Evolutionary conservation across 2,329 filamentous ascomycete species (phyloP).

Genomic region (Aspergillus novoparasiticus): DNA sequence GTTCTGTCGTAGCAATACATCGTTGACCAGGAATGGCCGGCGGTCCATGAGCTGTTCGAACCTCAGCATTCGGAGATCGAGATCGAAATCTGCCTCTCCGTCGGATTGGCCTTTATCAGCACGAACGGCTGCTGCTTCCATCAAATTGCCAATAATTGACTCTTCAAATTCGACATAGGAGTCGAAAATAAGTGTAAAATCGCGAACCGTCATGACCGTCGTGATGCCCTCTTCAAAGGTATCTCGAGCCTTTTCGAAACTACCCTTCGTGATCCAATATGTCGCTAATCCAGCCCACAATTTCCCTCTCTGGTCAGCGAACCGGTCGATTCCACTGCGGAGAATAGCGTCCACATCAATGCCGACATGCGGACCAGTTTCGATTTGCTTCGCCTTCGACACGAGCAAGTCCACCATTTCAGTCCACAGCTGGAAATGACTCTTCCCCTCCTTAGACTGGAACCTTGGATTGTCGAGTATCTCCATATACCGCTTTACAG

Average conservation of each 20-base stretch:
- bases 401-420: slow-evolving; percentile 97
- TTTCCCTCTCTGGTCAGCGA: slow-evolving; percentile 91
- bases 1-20: slow-evolving; percentile 92
- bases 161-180: slow-evolving; percentile 97
- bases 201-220: slow-evolving; percentile 97
- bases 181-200: slow-evolving; percentile 96
- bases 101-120: slow-evolving; percentile 78
- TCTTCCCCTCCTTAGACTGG: slow-evolving; percentile 89
- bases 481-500: slow-evolving; percentile 86
- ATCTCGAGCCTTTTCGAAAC: slow-evolving; percentile 89
- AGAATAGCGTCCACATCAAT: slow-evolving; percentile 93
- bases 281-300: slow-evolving; percentile 93
- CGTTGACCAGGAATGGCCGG: slow-evolving; percentile 91
- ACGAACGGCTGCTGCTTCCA: slow-evolving; percentile 80
- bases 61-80: slow-evolving; percentile 95
- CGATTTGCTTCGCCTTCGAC: slow-evolving; percentile 82
- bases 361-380: slow-evolving; percentile 76
- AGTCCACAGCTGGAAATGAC: slow-evolving; percentile 94
- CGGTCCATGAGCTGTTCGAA: slow-evolving; percentile 99
- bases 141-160: slow-evolving; percentile 85
- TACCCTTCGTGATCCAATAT: slow-evolving; percentile 92
- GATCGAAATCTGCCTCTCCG: slow-evolving; percentile 84
- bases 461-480: slow-evolving; percentile 90
- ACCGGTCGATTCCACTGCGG: slow-evolving; percentile 84
- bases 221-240: slow-evolving; percentile 95